Evolutionary conservation across 1,139 yeast genomes (phyloP).

Genomic region (Saccharomyces hybrid): DNA sequence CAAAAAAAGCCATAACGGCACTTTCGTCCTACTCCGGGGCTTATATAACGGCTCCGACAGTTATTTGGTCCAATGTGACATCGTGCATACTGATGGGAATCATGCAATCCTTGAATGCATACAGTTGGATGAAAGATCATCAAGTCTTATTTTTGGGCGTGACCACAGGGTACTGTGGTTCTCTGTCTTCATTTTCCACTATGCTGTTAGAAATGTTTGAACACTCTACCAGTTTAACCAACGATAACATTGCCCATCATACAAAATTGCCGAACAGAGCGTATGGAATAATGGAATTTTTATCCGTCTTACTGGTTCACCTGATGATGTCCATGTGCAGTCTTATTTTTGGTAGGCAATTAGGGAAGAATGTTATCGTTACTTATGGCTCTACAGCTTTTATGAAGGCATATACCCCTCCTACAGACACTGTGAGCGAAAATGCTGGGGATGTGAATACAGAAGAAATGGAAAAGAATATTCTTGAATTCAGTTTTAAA

Average conservation of each 20-base stretch:
- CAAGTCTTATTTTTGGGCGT: slow-evolving; percentile 48
- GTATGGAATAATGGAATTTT: slow-evolving; percentile 67
- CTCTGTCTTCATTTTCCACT: slow-evolving; percentile 76
- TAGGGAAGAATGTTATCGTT: slow-evolving; percentile 25
- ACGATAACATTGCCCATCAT: slow-evolving; percentile 42
- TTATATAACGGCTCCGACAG: slow-evolving; percentile 42
- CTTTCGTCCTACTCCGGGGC: slow-evolving; percentile 32
- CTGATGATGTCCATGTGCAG: slow-evolving; percentile 27
- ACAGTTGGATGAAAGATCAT: slow-evolving; percentile 17
- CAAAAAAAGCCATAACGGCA: slow-evolving; percentile 28
- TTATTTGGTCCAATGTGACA: slow-evolving; percentile 72
- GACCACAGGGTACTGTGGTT: slow-evolving; percentile 86
- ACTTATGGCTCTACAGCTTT: background rate
- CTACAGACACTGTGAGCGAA: background rate
- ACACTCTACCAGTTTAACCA: slow-evolving; percentile 32
- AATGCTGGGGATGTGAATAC: background rate
- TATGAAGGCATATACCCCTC: background rate
- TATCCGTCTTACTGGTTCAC: slow-evolving; percentile 32
- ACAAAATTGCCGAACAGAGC: slow-evolving; percentile 54
- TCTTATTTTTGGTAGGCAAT: slow-evolving; percentile 20
- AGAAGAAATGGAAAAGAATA: background rate
- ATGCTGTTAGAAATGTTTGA: slow-evolving; percentile 57
- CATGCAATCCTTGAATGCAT: slow-evolving; percentile 17
- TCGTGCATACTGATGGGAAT: slow-evolving; percentile 74
- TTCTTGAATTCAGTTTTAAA: background rate